phyloP scores from a whole-genome alignment of 805 yeast genomes.

The Metschnikowia kunwiensis region DNA sequence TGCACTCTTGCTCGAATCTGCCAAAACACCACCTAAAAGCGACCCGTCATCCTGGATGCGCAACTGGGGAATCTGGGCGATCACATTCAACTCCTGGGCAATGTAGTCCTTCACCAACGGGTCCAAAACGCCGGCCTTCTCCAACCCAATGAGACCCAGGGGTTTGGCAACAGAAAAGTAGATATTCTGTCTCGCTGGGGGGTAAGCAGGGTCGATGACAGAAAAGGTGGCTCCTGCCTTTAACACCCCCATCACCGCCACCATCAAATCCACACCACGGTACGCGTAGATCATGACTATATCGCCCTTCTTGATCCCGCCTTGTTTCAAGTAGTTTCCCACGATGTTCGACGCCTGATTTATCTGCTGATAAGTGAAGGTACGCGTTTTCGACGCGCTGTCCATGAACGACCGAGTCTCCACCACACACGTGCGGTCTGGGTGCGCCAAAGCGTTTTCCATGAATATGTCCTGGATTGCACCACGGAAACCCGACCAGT shows the following conservation, averaged over 20 bases:
- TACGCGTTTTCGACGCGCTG: constrained; percentile 54
- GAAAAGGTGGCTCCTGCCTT: constrained; percentile 99
- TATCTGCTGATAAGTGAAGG: constrained; percentile 82
- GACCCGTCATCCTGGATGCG: constrained; percentile 75
- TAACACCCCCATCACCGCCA: constrained; percentile 95
- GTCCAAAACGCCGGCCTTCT: constrained; percentile 84
- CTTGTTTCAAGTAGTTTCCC: constrained; percentile 78
- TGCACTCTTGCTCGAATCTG: constrained; percentile 20
- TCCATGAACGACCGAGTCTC: constrained; percentile 78
- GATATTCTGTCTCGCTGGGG: constrained; percentile 95
- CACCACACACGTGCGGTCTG: constrained; percentile 86
- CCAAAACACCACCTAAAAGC: constrained; percentile 53
- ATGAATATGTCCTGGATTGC: constrained; percentile 96
- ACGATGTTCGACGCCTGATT: constrained; percentile 90
- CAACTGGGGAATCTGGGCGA: constrained; percentile 72
- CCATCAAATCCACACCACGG: constrained; percentile 94
- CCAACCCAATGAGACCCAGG: constrained; percentile 80
- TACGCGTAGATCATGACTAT: constrained; percentile 97
- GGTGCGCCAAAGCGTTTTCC: constrained; percentile 77
- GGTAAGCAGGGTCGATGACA: constrained; percentile 98
- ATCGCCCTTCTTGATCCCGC: constrained; percentile 87
- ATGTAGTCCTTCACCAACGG: constrained; percentile 77
- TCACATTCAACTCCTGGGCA: constrained; percentile 63
- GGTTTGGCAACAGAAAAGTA: constrained; percentile 94
- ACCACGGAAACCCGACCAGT: constrained; percentile 90